These are phyloP conservation scores for Microdochium trichocladiopsis DNA, from an alignment of 2,329 filamentous ascomycete species.

Conservation along the genomic window DNA sequence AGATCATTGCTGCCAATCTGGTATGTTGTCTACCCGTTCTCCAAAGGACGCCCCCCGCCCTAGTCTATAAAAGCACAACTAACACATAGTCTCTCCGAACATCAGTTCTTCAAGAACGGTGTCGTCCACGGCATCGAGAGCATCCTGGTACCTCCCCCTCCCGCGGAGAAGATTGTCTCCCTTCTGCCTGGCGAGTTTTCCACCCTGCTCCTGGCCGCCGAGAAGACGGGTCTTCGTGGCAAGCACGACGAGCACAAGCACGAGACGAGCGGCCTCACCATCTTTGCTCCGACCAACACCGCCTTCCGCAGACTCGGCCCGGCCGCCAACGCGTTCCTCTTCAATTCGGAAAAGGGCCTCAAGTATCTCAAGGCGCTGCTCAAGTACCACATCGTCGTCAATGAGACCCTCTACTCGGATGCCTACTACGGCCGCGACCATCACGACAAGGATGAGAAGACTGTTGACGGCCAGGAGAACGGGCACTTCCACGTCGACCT, in stretches of 20 bases:
- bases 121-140: constrained; percentile 71
- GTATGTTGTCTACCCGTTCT: constrained; percentile 33
- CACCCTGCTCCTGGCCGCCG: constrained; percentile 67
- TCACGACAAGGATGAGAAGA: constrained; percentile 13
- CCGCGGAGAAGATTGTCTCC: constrained; percentile 35
- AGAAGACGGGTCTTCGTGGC: constrained; percentile 64
- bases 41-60: neutral
- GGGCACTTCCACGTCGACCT: constrained; percentile 63
- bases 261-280: constrained; percentile 57
- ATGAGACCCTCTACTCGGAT: constrained; percentile 60
- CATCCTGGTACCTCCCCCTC: constrained; percentile 72
- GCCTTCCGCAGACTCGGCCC: constrained; percentile 74
- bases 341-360: constrained; percentile 63
- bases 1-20: constrained; percentile 63
- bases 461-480: constrained; percentile 19
- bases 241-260: constrained; percentile 46
- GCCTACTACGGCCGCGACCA: constrained; percentile 54
- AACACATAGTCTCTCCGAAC: neutral
- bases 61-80: neutral
- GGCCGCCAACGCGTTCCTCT: constrained; percentile 74
- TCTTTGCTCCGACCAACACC: constrained; percentile 75
- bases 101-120: constrained; percentile 52
- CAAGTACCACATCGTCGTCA: constrained; percentile 22
- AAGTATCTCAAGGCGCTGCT: constrained; percentile 69
- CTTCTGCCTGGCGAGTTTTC: constrained; percentile 72